Conservation (phyloP, 148 eudicot genomes). For the Suaeda aralocaspica region DNA sequence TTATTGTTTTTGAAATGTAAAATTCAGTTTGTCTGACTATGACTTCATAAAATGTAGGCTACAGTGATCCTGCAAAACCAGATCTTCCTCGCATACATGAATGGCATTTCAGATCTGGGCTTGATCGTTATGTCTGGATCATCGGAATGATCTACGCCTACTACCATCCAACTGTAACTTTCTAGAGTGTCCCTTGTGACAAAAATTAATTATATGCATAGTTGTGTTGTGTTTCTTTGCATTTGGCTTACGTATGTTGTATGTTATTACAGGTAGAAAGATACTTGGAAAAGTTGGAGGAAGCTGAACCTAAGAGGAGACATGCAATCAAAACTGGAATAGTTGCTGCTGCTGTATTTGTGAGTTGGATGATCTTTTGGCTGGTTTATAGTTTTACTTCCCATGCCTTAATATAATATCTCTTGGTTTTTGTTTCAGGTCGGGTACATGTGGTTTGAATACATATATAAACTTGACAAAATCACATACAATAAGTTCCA, state of each 20-base stretch:
- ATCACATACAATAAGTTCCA: constrained; percentile 85
- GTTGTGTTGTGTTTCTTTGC: background rate
- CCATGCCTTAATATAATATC: background rate
- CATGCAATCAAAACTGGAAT: constrained; percentile 67
- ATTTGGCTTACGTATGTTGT: background rate
- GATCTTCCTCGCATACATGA: constrained; percentile 83
- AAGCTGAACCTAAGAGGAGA: constrained; percentile 70
- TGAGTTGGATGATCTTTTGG: constrained; percentile 35
- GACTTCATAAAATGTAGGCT: constrained; percentile 40
- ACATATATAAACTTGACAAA: constrained; percentile 89
- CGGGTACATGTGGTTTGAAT: constrained; percentile 93
- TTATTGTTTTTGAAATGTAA: background rate
- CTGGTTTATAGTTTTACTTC: constrained; percentile 13
- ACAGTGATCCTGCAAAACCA: constrained; percentile 92
- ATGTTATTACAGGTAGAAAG: constrained; percentile 62
- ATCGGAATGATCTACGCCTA: constrained; percentile 96
- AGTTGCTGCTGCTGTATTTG: constrained; percentile 50
- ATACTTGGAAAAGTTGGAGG: constrained; percentile 93
- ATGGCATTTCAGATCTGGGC: constrained; percentile 99
- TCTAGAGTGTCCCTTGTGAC: constrained; percentile 6
- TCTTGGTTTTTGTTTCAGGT: constrained; percentile 46
- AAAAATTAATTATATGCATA: background rate
- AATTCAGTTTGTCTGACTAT: constrained; percentile 9
- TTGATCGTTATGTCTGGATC: constrained; percentile 97
- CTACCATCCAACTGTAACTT: constrained; percentile 78